These are phyloP conservation scores for Brassica incana DNA, from an alignment of 345 rosid genomes.

Conservation along the genomic window DNA sequence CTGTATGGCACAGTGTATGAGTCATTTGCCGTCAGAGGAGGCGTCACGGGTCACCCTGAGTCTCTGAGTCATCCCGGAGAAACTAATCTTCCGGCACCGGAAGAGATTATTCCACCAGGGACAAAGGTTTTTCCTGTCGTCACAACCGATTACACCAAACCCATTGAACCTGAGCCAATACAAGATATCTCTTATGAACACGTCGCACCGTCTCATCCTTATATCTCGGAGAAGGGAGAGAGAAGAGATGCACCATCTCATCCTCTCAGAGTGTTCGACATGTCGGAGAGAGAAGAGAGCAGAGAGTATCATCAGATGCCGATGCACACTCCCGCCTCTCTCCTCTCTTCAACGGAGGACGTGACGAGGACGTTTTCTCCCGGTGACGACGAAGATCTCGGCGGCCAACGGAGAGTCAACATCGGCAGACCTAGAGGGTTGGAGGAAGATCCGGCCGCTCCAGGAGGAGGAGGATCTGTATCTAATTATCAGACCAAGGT, in stretches of 20 bases:
- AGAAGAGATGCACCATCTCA: constrained; percentile 1
- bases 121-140: constrained; percentile 33
- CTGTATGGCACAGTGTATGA: constrained; percentile 26
- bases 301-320: constrained; percentile 40
- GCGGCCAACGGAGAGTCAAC: constrained; percentile 43
- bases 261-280: neutral
- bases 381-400: constrained; percentile 33
- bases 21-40: constrained; percentile 29
- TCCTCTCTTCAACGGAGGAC: constrained; percentile 34
- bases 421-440: constrained; percentile 42
- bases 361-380: constrained; percentile 37
- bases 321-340: constrained; percentile 40
- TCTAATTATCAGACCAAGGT: constrained; percentile 64
- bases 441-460: constrained; percentile 63
- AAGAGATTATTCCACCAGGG: constrained; percentile 31
- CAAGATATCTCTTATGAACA: constrained; percentile 12
- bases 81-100: constrained; percentile 30
- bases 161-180: constrained; percentile 18
- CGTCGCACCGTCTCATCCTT: constrained; percentile 19
- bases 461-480: constrained; percentile 34
- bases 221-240: neutral
- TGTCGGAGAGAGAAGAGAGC: constrained; percentile 28
- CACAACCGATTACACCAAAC: constrained; percentile 15
- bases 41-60: constrained; percentile 33
- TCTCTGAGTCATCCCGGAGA: constrained; percentile 29